A percentile compares a stretch with the other conserved stretches of the same genome.
These are phyloP conservation scores for Onygenales sp. DNA, from an alignment of 2,329 filamentous ascomycete species.

Conservation along the genomic window DNA sequence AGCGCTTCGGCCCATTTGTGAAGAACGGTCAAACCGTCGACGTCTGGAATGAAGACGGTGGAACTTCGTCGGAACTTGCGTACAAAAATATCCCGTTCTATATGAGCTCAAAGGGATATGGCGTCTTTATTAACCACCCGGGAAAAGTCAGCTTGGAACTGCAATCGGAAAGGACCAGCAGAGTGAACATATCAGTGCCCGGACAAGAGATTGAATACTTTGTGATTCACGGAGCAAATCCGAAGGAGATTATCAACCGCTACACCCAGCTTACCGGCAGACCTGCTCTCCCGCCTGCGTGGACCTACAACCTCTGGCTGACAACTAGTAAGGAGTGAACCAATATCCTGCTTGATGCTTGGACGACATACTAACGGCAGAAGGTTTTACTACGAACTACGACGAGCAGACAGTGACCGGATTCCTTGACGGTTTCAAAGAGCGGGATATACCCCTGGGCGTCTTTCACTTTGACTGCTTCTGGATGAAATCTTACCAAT, in stretches of 20 bases:
- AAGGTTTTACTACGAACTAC: constrained; percentile 57
- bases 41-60: constrained; percentile 43
- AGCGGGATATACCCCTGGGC: constrained; percentile 49
- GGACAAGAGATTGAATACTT: constrained; percentile 60
- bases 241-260: constrained; percentile 55
- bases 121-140: constrained; percentile 58
- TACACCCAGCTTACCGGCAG: constrained; percentile 57
- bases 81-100: constrained; percentile 14
- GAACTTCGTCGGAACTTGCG: constrained; percentile 11
- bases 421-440: constrained; percentile 55
- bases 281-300: constrained; percentile 52
- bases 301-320: constrained; percentile 65
- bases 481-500: constrained; percentile 58
- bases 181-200: constrained; percentile 56
- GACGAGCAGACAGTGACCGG: constrained; percentile 51
- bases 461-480: constrained; percentile 63
- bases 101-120: constrained; percentile 50
- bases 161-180: constrained; percentile 55
- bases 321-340: constrained; percentile 37
- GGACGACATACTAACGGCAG: no score
- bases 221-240: constrained; percentile 57
- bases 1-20: constrained; percentile 62
- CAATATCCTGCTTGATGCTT: no score
- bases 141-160: constrained; percentile 59
- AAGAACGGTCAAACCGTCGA: constrained; percentile 58